Evolutionary conservation across 108 stramenopile genomes (phyloP), one percentile per base, ranked within the genome.

Genomic region (Hondaea fermentalgiana): DNA sequence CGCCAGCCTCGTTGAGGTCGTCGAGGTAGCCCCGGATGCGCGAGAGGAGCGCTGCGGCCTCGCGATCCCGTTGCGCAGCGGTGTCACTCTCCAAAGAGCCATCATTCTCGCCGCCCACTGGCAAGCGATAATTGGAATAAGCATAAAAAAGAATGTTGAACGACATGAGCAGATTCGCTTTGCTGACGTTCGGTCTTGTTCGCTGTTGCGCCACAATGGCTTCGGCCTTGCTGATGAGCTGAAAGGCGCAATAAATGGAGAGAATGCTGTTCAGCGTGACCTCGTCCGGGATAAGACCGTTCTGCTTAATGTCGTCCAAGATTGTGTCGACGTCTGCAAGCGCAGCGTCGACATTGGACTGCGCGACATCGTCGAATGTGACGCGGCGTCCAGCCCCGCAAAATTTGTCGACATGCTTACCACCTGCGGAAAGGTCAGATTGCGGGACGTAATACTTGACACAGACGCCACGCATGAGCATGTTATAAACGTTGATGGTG

Each of bases 401-500:
- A n/a, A n/a, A 35, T 10, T 28, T 35, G 76, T 23, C 76, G 76
- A 43, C n/a, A 23, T 69, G 25, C 64, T 69, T 28, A 3, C 64
- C 64, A 17, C 35, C 25, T 69, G 14, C 64, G 42, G 35, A 14
- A 42, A 12, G 21, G 1, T 4, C 64, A 23, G 6, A 21, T 45
- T 47, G 76, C 17, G 76, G 49, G 14, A 83, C 51, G 49, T 83
- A 83, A 23, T 83, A 53, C 76, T 83, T 83, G n/a, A 83, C 51
- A 35, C 76, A 83, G 6, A 83, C 49, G 25, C 76, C 76, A 53
- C 76, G 76, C 76, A 83, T 53, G n/a, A 83, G 49, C 76, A 83
- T 83, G 28, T 83, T 83, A 45, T 21, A 83, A 3, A 83, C 76
- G 28, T 53, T 83, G 76, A 53, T 83, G 45, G 76, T 83, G 19